Percentiles rank a stretch among this genome's conserved stretches.
Evolutionary conservation across 345 rosid species (phyloP).

Genomic region (Aegle marmelos): DNA sequence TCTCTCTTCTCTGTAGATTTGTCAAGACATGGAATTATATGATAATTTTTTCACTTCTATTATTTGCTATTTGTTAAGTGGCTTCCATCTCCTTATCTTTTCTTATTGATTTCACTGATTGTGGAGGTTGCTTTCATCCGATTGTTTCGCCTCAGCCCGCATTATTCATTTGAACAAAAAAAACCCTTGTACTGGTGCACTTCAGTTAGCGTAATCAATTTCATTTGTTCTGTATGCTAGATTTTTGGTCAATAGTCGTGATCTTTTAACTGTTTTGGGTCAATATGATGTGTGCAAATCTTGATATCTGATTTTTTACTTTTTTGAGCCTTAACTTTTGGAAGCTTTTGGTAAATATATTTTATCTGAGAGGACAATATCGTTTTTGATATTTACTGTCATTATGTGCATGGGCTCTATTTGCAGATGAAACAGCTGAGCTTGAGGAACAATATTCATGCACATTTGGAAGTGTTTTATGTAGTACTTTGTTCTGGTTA

Average conservation of each 20-base stretch:
- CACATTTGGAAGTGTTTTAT: constrained; percentile 29
- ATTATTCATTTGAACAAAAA: background rate
- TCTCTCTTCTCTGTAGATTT: background rate
- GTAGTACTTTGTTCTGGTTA: constrained; percentile 18
- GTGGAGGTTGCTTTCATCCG: background rate
- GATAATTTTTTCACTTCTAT: background rate
- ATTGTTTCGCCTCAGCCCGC: background rate
- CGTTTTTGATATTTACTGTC: constrained; percentile 18
- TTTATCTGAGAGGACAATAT: constrained; percentile 2
- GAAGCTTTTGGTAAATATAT: background rate
- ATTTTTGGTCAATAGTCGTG: background rate
- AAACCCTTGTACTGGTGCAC: background rate
- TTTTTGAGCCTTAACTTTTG: background rate
- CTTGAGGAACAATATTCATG: constrained; percentile 44
- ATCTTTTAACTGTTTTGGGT: background rate
- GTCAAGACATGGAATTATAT: background rate
- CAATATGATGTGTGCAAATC: background rate
- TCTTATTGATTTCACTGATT: background rate
- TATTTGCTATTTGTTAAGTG: background rate
- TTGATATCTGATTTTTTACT: background rate
- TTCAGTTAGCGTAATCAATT: background rate
- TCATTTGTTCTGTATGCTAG: background rate
- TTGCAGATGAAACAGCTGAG: constrained; percentile 62
- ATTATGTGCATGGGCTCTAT: constrained; percentile 39
- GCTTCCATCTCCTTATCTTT: background rate